A percentile compares a stretch with the other conserved stretches of the same genome.
Conservation (phyloP, 768 basidiomycete species). For the Lanmaoa rubissima region DNA sequence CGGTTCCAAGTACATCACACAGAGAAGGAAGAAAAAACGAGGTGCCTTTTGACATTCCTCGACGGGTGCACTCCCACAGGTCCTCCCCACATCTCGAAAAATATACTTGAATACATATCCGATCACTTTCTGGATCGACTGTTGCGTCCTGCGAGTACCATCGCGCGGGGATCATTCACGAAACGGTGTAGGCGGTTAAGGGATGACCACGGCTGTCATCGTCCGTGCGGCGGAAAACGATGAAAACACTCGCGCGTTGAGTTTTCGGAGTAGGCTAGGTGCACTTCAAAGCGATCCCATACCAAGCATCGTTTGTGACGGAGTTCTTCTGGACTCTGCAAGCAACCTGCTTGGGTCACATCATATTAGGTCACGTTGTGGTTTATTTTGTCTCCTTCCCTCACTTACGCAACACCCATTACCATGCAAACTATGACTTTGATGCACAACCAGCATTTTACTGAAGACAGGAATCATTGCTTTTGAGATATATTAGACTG, state of each 20-base stretch:
- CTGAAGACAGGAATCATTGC: neutral
- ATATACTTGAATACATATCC: conserved; percentile 80
- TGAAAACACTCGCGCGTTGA: conserved; percentile 54
- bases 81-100: conserved; percentile 86
- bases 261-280: conserved; percentile 56
- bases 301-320: too few relatives aligned
- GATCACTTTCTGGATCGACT: conserved; percentile 87
- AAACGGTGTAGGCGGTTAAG: neutral
- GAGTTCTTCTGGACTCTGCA: too few relatives aligned
- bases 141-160: conserved; percentile 59
- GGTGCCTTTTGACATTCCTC: conserved; percentile 87
- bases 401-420: too few relatives aligned
- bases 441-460: too few relatives aligned
- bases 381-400: too few relatives aligned
- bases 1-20: neutral
- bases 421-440: too few relatives aligned
- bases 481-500: neutral
- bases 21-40: neutral
- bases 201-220: neutral
- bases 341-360: too few relatives aligned
- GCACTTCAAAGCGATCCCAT: conserved; percentile 60
- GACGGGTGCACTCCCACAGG: conserved; percentile 85
- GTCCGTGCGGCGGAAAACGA: too few relatives aligned
- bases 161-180: neutral
- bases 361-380: too few relatives aligned